Evolutionary conservation across 2,329 filamentous ascomycete genomes (phyloP), one percentile per base, ranked within the genome.

Genomic region (Camillea tinctor): DNA sequence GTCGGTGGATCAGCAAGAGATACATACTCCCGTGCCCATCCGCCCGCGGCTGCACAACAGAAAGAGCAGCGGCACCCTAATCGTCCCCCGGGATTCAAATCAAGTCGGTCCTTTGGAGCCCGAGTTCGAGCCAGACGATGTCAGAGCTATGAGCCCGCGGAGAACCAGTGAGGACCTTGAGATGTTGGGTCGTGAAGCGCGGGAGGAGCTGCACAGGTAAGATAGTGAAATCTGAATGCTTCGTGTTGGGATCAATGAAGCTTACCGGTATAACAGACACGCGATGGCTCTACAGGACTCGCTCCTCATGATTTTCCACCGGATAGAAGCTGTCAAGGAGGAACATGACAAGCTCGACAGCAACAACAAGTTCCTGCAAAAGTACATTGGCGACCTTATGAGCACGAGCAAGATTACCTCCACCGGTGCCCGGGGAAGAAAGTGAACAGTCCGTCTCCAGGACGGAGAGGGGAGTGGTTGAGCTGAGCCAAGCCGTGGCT

Each of bases 311-410:
- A 90, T 98, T 50, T 92, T 97, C 66, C 92, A 97, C 76, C 90
- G 93, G 55, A 96, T 98, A 74, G 95, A 99, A 73, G 91, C 92
- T 26, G 93, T 98, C 65, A 92, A 93, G 75, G 89, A 91, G 68
- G 94, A 98, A 73, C 93, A 99, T 73, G 92, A 97, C 78, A 97
- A 97, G 77, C 87, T 99, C 57, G 93, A 98, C 76, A 95, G 85
- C 75, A 93, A 97, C 75, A 99, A 99, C 82, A 94, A 93, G 71
- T 97, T 98, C 72, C 79, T 99, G 53, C 94, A 98, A 76, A 97
- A 97, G 75, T 98, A 98, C 74, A 98, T 98, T 70, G 94, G 94
- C 66, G 94, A 97, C 72, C 83, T 98, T 58, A 98, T 97, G 86
- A 91, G 92, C 68, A 90, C 88, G n/a, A 88, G 85, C 73, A 90